Percentiles rank a stretch among this genome's conserved stretches.
phyloP scores from a whole-genome alignment of 73 alveolate genomes.

The Blepharisma stoltei region DNA sequence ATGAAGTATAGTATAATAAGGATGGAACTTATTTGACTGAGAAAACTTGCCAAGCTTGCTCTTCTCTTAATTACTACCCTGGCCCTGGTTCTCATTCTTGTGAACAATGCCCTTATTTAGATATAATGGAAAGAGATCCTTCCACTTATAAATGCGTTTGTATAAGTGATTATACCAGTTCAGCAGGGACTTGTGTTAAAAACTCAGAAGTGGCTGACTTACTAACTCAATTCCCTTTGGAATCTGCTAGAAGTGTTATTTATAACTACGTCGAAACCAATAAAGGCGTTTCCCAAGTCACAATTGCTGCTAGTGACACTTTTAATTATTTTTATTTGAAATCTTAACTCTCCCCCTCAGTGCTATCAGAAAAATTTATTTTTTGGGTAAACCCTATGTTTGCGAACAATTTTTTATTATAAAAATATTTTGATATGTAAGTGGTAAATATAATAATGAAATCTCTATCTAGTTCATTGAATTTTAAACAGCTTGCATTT shows the following conservation, averaged over 20 bases:
- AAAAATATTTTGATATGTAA: no score
- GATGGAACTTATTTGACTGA: conserved; percentile 7
- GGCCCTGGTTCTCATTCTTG: conserved; percentile 19
- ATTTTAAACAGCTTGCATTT: no score
- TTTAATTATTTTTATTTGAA: conserved; percentile 13
- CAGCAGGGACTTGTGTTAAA: neutral
- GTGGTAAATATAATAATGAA: no score
- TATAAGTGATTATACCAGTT: neutral
- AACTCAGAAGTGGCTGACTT: neutral
- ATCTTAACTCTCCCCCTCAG: no score
- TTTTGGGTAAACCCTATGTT: no score
- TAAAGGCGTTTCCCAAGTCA: neutral
- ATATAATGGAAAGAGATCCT: neutral
- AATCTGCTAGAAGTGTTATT: neutral
- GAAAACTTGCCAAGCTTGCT: conserved; percentile 8
- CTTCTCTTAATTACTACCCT: neutral
- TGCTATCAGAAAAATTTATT: no score
- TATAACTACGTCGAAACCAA: neutral
- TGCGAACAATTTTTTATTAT: no score
- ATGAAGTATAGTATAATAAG: no score
- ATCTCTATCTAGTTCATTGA: no score
- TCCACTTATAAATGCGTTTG: conserved; percentile 12
- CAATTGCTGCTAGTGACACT: neutral
- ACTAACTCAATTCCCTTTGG: neutral
- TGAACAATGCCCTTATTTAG: conserved; percentile 21